Evolutionary conservation across 139 green algal species (phyloP).

Genomic region (Coelastrella sp.): DNA sequence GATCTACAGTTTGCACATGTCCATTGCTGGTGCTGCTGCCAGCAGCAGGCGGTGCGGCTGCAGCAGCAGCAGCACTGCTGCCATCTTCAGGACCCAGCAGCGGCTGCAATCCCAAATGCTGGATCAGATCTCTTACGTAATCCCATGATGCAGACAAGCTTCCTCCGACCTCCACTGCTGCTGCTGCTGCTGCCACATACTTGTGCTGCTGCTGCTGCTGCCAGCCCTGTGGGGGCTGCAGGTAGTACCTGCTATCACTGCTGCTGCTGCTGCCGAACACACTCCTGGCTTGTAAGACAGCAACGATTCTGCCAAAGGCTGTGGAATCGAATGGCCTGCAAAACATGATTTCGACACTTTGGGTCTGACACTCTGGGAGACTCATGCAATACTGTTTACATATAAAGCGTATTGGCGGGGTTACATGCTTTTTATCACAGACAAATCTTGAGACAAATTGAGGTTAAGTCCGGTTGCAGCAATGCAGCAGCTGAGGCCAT

Average conservation of each 20-base stretch:
- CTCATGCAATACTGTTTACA: too few relatives aligned
- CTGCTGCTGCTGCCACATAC: background rate
- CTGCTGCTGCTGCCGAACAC: background rate
- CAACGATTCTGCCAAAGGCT: background rate
- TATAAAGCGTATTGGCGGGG: too few relatives aligned
- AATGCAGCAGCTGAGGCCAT: too few relatives aligned
- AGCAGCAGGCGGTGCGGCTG: background rate
- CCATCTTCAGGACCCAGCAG: background rate
- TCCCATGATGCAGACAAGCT: background rate
- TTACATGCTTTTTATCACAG: too few relatives aligned
- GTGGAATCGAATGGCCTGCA: background rate
- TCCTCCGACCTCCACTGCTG: background rate
- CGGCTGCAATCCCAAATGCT: background rate
- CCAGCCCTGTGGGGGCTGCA: background rate
- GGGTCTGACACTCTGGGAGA: too few relatives aligned
- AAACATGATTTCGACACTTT: too few relatives aligned
- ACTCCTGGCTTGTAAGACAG: background rate
- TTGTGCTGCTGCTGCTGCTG: background rate
- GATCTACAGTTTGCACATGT: background rate
- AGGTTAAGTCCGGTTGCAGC: too few relatives aligned
- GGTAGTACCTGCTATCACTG: background rate
- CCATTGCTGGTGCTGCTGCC: slow-evolving; percentile 27
- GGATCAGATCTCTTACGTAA: background rate
- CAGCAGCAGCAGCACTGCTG: background rate
- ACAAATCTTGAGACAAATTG: too few relatives aligned